These are phyloP conservation scores for Elongisporangium undulatum DNA, from an alignment of 352 stramenopile genomes.

Conservation along the genomic window DNA sequence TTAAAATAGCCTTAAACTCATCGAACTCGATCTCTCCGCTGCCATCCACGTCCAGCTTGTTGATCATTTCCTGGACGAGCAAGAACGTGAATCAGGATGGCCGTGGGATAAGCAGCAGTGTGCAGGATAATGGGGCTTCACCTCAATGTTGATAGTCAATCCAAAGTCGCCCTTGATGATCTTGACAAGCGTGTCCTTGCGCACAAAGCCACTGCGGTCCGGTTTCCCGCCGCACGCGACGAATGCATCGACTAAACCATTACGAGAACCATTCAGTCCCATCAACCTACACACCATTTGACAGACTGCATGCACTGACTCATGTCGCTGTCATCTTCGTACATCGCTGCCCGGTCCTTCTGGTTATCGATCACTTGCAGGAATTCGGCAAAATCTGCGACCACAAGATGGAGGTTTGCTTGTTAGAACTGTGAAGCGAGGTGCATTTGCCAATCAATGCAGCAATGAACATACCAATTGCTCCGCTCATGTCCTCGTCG, in stretches of 20 bases:
- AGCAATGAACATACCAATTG: conserved; percentile 63
- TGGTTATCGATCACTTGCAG: conserved; percentile 98
- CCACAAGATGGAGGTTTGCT: neutral
- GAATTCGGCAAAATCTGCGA: conserved; percentile 95
- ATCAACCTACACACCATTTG: neutral
- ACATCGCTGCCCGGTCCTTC: conserved; percentile 93
- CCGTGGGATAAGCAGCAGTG: neutral
- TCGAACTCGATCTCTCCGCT: conserved; percentile 96
- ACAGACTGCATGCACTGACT: conserved; percentile 30
- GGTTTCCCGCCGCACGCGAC: conserved; percentile 93
- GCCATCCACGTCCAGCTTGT: conserved; percentile 94
- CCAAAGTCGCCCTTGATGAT: conserved; percentile 97
- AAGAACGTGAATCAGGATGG: neutral
- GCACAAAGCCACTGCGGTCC: conserved; percentile 92
- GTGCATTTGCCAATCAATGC: neutral
- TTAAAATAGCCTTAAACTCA: conserved; percentile 93
- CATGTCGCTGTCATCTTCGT: conserved; percentile 97
- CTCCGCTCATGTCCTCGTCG: conserved; percentile 91
- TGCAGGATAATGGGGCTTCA: conserved; percentile 1
- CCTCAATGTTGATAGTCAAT: conserved; percentile 96
- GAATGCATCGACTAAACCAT: conserved; percentile 90
- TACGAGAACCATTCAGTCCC: neutral
- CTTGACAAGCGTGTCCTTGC: conserved; percentile 85
- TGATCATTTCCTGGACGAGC: conserved; percentile 86
- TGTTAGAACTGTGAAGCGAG: neutral